Conservation (phyloP, 306 rosid genomes). For the Mimosa bimucronata region DNA sequence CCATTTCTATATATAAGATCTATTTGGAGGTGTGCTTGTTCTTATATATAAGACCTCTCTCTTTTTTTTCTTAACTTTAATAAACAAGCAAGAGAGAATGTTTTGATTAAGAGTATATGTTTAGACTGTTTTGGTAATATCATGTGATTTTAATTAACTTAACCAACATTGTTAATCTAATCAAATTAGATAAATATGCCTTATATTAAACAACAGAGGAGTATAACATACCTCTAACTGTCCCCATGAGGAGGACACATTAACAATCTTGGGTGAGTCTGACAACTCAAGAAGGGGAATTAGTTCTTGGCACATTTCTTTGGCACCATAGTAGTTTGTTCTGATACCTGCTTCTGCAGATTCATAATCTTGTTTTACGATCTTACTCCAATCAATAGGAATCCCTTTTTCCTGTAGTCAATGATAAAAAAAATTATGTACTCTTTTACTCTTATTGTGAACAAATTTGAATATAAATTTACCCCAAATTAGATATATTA, state of each 20-base stretch:
- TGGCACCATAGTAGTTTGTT: slow-evolving; percentile 57
- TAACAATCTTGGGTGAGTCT: slow-evolving; percentile 56
- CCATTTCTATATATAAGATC: no score
- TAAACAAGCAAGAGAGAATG: no score
- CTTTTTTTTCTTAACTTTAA: no score
- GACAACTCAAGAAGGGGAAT: slow-evolving; percentile 58
- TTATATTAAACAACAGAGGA: no score
- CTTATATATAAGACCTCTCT: no score
- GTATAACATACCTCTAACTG: slow-evolving; percentile 43
- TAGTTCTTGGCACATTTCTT: slow-evolving; percentile 46
- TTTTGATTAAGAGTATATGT: no score
- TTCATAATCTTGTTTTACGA: slow-evolving; percentile 16
- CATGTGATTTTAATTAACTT: no score
- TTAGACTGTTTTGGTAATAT: no score
- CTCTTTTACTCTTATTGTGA: not conserved
- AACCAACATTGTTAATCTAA: no score
- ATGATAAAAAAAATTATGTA: not conserved
- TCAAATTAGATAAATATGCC: no score
- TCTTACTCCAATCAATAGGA: slow-evolving; percentile 22
- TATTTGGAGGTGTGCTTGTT: no score
- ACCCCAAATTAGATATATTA: not conserved
- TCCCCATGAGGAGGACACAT: slow-evolving; percentile 47
- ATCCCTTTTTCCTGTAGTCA: slow-evolving; percentile 11
- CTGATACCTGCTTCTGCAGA: slow-evolving; percentile 39
- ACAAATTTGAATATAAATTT: not conserved